Evolutionary conservation across 805 yeast genomes (phyloP).

Genomic region (Schwanniomyces sp.): DNA sequence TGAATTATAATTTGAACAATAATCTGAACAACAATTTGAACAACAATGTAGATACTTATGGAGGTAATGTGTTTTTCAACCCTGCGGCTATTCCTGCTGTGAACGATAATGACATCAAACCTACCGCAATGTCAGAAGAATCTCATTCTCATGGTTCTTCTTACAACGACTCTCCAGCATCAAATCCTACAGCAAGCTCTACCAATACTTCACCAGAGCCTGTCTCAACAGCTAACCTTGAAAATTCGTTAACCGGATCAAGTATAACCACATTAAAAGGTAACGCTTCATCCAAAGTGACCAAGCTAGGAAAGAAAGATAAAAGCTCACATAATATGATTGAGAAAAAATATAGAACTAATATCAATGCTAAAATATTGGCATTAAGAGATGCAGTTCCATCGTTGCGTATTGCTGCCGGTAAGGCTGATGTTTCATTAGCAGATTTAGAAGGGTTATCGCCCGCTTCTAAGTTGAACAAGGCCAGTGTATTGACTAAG

Average conservation of each 20-base stretch:
- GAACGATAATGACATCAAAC: constrained; percentile 1
- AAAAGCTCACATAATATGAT: constrained; percentile 75
- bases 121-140: constrained; percentile 14
- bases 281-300: constrained; percentile 15
- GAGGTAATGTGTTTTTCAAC: constrained; percentile 2
- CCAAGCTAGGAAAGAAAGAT: constrained; percentile 53
- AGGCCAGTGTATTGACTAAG: constrained; percentile 72
- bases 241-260: not conserved
- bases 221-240: not conserved
- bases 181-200: constrained; percentile 15
- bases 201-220: constrained; percentile 21
- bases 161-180: constrained; percentile 19
- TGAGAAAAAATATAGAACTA: constrained; percentile 78
- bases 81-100: not conserved
- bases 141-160: constrained; percentile 14
- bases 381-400: constrained; percentile 79
- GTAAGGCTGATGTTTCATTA: constrained; percentile 41
- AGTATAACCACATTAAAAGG: not conserved
- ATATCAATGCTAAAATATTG: constrained; percentile 68
- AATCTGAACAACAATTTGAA: no score
- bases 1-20: not conserved
- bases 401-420: constrained; percentile 61
- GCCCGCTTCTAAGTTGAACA: constrained; percentile 75
- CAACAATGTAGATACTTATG: not conserved
- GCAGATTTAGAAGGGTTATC: constrained; percentile 67